Evolutionary conservation across 2,329 filamentous ascomycete genomes (phyloP).

Genomic region (Aphanocladium album): DNA sequence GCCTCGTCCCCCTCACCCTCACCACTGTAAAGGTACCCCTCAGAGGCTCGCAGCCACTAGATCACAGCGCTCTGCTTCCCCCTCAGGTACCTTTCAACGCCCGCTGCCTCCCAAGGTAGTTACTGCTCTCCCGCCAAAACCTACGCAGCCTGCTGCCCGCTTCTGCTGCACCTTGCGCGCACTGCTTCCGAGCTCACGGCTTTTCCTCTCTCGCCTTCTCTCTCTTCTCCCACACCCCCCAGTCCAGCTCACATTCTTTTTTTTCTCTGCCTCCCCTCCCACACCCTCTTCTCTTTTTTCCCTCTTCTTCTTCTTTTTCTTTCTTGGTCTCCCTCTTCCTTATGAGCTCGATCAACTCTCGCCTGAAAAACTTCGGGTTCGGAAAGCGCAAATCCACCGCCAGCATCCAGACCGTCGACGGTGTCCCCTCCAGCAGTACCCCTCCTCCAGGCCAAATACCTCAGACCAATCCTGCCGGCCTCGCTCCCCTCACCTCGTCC

Average conservation of each 20-base stretch:
- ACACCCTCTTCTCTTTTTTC: conserved; percentile 15
- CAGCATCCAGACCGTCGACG: conserved; percentile 51
- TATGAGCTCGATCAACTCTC: conserved; percentile 76
- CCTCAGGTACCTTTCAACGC: no score
- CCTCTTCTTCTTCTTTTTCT: conserved; percentile 16
- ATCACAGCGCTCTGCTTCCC: no score
- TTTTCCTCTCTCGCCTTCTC: no score
- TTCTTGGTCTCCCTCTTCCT: conserved; percentile 28
- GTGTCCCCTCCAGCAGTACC: conserved; percentile 28
- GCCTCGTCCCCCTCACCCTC: no score
- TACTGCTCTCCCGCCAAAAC: no score
- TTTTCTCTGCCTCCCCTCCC: conserved; percentile 14
- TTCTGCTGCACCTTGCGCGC: no score
- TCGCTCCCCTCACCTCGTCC: conserved; percentile 32
- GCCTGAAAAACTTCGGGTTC: conserved; percentile 75
- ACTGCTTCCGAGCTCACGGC: no score
- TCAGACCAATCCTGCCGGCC: conserved; percentile 28
- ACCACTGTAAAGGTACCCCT: no score
- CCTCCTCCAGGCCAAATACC: conserved; percentile 45
- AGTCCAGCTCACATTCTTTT: not conserved
- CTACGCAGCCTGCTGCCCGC: no score
- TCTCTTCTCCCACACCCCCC: conserved; percentile 7
- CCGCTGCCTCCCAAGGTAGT: no score
- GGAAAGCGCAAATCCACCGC: conserved; percentile 71
- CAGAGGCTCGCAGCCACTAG: no score